A percentile compares a stretch with the other conserved stretches of the same genome.
These are phyloP conservation scores for Lagerstroemia speciosa DNA, from an alignment of 345 rosid species.

Conservation along the genomic window DNA sequence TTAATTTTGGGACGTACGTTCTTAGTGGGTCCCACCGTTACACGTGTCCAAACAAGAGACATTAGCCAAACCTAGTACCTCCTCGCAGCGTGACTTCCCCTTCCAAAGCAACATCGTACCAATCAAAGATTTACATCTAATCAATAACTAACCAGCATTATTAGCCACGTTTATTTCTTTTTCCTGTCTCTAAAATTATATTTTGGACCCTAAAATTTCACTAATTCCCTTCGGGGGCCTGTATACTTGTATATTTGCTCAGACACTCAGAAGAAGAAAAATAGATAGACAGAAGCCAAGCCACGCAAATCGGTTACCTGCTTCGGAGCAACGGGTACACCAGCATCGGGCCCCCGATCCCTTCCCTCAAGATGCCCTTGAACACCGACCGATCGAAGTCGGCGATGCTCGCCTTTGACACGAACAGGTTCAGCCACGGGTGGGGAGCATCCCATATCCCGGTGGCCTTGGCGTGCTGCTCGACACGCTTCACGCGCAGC, in stretches of 20 bases:
- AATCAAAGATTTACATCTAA: neutral
- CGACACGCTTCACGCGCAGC: slow-evolving; percentile 56
- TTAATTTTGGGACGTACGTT: neutral
- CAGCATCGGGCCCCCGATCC: slow-evolving; percentile 86
- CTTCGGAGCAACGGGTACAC: slow-evolving; percentile 74
- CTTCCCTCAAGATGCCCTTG: slow-evolving; percentile 48
- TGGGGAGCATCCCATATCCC: slow-evolving; percentile 88
- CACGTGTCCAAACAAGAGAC: neutral
- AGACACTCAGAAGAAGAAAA: no score
- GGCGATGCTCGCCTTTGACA: slow-evolving; percentile 47
- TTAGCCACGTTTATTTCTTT: neutral
- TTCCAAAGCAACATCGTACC: neutral
- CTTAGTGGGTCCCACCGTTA: neutral
- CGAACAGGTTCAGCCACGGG: slow-evolving; percentile 89
- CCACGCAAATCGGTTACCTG: slow-evolving; percentile 37
- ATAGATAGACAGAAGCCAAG: neutral
- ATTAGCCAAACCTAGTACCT: neutral
- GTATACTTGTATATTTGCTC: no score
- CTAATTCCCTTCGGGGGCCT: no score
- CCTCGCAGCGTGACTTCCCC: neutral
- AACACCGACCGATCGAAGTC: slow-evolving; percentile 66
- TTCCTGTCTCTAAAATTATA: no score
- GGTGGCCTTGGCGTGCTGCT: slow-evolving; percentile 44
- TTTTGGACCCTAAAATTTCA: no score
- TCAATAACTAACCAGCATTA: neutral